Conservation (phyloP, 2,329 filamentous ascomycete species). For the Colletotrichum graminicola region DNA sequence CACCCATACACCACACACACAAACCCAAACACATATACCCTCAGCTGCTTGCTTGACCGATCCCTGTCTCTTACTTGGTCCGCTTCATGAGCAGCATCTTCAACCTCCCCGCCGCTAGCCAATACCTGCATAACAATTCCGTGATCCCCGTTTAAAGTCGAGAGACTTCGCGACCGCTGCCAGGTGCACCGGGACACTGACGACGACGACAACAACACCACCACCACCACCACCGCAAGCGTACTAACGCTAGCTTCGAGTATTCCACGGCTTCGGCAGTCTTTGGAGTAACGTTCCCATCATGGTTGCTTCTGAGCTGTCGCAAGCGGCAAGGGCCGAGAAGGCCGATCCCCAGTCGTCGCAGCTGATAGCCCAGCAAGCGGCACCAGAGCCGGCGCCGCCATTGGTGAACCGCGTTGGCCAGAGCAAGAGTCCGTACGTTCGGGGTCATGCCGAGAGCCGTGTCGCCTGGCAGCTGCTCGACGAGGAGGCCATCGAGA, state of each 20-base stretch:
- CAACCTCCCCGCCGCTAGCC: slow-evolving; percentile 4
- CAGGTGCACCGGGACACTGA: not conserved
- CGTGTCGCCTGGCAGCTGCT: slow-evolving; percentile 93
- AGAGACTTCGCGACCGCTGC: not conserved
- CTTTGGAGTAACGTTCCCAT: not conserved
- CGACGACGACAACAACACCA: not conserved
- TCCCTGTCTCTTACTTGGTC: slow-evolving; percentile 15
- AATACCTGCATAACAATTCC: slow-evolving; percentile 8
- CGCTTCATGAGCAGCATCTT: slow-evolving; percentile 7
- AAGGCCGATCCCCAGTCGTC: slow-evolving; percentile 45
- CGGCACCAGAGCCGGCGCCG: slow-evolving; percentile 38
- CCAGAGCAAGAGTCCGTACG: slow-evolving; percentile 64
- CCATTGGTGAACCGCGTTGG: slow-evolving; percentile 53
- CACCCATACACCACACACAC: not conserved
- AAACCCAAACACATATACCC: not conserved
- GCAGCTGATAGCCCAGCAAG: slow-evolving; percentile 48
- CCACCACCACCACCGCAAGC: not conserved
- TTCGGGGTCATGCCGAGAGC: slow-evolving; percentile 82
- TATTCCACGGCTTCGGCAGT: not conserved
- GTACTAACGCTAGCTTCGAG: not conserved
- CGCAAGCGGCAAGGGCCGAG: slow-evolving; percentile 40
- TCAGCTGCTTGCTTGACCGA: not conserved
- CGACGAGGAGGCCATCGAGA: slow-evolving; percentile 79
- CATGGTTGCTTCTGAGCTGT: slow-evolving; percentile 56
- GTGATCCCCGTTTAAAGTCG: not conserved